A percentile compares a stretch with the other conserved stretches of the same genome.
Evolutionary conservation across 805 yeast species (phyloP).

Genomic region (Lachancea cidri): DNA sequence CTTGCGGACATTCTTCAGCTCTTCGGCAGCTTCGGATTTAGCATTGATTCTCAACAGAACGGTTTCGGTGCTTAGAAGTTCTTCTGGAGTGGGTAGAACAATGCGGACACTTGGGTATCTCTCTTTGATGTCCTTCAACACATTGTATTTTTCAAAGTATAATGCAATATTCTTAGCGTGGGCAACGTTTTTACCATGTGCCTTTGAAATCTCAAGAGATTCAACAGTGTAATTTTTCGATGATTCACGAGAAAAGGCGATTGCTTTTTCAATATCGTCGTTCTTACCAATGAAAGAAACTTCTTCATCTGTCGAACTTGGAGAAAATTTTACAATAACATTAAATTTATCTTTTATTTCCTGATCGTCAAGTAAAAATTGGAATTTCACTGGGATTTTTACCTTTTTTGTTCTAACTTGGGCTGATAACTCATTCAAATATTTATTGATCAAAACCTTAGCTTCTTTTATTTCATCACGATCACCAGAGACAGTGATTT

Average conservation of each 20-base stretch:
- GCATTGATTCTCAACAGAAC: slow-evolving; percentile 64
- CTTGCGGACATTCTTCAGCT: slow-evolving; percentile 60
- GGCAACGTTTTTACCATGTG: slow-evolving; percentile 72
- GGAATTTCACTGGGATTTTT: slow-evolving; percentile 62
- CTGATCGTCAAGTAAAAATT: slow-evolving; percentile 58
- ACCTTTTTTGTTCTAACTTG: slow-evolving; percentile 50
- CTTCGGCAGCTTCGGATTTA: slow-evolving; percentile 40
- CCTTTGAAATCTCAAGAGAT: slow-evolving; percentile 75
- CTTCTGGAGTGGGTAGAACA: slow-evolving; percentile 41
- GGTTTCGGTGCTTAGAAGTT: slow-evolving; percentile 40
- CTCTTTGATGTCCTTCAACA: slow-evolving; percentile 39
- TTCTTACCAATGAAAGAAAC: slow-evolving; percentile 64
- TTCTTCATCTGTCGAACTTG: slow-evolving; percentile 37
- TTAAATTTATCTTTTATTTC: slow-evolving; percentile 48
- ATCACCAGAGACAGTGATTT: slow-evolving; percentile 59
- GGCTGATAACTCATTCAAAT: slow-evolving; percentile 41
- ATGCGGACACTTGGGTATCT: slow-evolving; percentile 42
- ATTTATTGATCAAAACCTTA: slow-evolving; percentile 44
- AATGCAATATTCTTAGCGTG: slow-evolving; percentile 77
- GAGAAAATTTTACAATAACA: slow-evolving; percentile 56
- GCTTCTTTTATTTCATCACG: slow-evolving; percentile 58
- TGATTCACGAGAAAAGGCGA: slow-evolving; percentile 52
- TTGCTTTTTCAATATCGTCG: slow-evolving; percentile 55
- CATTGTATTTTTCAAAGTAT: slow-evolving; percentile 51
- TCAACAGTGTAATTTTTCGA: slow-evolving; percentile 59